These are phyloP conservation scores for Coffea canephora DNA, from an alignment of 257 asterid genomes.

Conservation along the genomic window DNA sequence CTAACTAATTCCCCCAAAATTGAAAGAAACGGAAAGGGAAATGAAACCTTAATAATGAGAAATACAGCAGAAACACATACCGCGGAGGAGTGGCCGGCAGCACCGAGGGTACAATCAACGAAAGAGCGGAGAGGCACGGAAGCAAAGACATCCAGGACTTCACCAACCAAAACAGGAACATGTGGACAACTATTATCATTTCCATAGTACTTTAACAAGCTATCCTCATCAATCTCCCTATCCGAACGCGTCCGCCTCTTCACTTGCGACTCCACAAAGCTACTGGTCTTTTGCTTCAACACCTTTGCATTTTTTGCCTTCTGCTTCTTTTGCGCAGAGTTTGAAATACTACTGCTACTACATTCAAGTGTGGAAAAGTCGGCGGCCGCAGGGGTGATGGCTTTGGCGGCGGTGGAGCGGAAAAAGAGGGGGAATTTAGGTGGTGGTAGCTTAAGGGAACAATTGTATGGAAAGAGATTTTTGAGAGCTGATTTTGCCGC, in stretches of 20 bases:
- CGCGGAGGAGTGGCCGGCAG: slow-evolving; percentile 88
- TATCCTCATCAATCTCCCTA: slow-evolving; percentile 67
- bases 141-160: slow-evolving; percentile 75
- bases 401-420: not conserved
- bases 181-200: slow-evolving; percentile 54
- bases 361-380: slow-evolving; percentile 4
- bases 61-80: slow-evolving; percentile 30
- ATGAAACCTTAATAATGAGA: not conserved
- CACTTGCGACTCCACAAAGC: slow-evolving; percentile 35
- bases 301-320: slow-evolving; percentile 20
- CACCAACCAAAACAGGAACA: slow-evolving; percentile 90
- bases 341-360: not conserved
- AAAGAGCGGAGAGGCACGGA: slow-evolving; percentile 64
- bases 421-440: slow-evolving; percentile 21
- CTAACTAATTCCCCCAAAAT: no score
- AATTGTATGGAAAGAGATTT: slow-evolving; percentile 32
- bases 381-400: no score
- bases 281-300: slow-evolving; percentile 14
- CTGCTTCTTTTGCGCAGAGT: no score
- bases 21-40: no score
- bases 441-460: slow-evolving; percentile 21
- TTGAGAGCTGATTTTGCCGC: slow-evolving; percentile 39
- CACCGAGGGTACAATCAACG: slow-evolving; percentile 96
- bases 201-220: slow-evolving; percentile 50
- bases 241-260: slow-evolving; percentile 88